Base-by-base conservation (phyloP, 768 basidiomycete genomes). In the Heimioporus sp. region DNA sequence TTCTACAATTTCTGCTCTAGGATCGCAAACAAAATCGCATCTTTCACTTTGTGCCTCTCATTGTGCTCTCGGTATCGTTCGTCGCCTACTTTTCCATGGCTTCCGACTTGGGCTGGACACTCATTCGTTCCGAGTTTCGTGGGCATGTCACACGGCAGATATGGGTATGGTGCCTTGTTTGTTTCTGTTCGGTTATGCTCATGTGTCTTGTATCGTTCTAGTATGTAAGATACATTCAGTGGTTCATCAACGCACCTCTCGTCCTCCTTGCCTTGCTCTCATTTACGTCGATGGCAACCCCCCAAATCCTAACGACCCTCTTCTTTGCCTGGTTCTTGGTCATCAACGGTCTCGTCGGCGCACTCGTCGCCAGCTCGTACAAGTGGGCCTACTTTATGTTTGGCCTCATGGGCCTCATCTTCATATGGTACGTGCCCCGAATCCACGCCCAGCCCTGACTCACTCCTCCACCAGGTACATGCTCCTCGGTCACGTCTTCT, bases 21-120 rank as follows among this genome's bases (percentile, higher is more conserved):
- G 56, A 69, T 2, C 71, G 72, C 11, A 64, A 63, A 6, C 77
- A 76, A 38, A 73, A 70, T 24, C 68, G 80, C 28, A 68, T 76
- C 10, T 76, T 81, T 70, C 79, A 82, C 61, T 76, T 78, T 52
- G 65, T 82, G 40, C 73, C 73, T 42, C 61, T 76, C 32, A 68
- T 80, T 50, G 69, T 82, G 36, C 63, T 82, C 19, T 65, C 73
- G 16, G 79, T 79, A 0, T 68, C 76, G 3, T 57, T 69, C 12
- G 64, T 82, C 39, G 64, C 76, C 1, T 80, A 79, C 68, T 80
- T 79, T 63, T 67, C 73, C 12, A 80, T 82, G 80, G 81, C 80
- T 0, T 80, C 80, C 17, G 72, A 81, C 60, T 70, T 83, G 36
- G 81, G 82, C 12, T 67, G 66, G 39, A 76, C 80, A 0, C 70